These are phyloP conservation scores for Colletotrichum nymphaeae DNA, from an alignment of 2,329 filamentous ascomycete genomes.

Conservation along the genomic window DNA sequence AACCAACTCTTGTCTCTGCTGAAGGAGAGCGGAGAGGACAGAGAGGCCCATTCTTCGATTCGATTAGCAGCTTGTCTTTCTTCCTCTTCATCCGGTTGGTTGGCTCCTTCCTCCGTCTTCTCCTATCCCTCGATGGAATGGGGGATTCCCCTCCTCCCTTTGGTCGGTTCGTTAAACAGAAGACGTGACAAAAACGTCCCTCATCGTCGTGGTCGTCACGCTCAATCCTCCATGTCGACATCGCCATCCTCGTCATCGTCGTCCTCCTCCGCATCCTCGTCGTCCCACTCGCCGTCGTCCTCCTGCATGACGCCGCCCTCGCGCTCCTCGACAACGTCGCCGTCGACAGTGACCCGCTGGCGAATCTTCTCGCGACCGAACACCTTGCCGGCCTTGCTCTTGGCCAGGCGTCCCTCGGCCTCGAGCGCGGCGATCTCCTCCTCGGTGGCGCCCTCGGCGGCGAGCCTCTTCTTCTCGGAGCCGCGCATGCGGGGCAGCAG, in stretches of 20 bases:
- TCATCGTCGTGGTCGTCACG: not conserved
- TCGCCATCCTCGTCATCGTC: constrained; percentile 41
- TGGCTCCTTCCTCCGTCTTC: not conserved
- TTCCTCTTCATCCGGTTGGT: not conserved
- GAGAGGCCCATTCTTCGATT: constrained; percentile 23
- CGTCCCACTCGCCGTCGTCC: constrained; percentile 36
- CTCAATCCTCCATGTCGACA: constrained; percentile 47
- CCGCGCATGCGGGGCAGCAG: constrained; percentile 81
- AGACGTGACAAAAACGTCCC: not conserved
- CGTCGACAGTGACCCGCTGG: constrained; percentile 51
- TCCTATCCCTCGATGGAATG: not conserved
- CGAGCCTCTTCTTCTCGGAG: constrained; percentile 70
- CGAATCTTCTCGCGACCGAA: constrained; percentile 57
- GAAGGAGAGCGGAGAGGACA: not conserved
- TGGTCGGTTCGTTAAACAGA: not conserved
- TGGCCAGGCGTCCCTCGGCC: constrained; percentile 45
- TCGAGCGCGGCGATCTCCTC: constrained; percentile 62
- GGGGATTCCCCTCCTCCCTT: not conserved
- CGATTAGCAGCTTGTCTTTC: constrained; percentile 27
- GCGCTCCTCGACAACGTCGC: constrained; percentile 46
- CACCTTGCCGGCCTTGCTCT: constrained; percentile 47
- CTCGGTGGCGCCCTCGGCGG: constrained; percentile 58
- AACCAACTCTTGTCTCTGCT: not conserved
- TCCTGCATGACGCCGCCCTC: constrained; percentile 36
- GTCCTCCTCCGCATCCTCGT: constrained; percentile 36